A percentile compares a stretch with the other conserved stretches of the same genome.
Conservation (phyloP, 805 yeast genomes). For the Candida sonorensis region DNA sequence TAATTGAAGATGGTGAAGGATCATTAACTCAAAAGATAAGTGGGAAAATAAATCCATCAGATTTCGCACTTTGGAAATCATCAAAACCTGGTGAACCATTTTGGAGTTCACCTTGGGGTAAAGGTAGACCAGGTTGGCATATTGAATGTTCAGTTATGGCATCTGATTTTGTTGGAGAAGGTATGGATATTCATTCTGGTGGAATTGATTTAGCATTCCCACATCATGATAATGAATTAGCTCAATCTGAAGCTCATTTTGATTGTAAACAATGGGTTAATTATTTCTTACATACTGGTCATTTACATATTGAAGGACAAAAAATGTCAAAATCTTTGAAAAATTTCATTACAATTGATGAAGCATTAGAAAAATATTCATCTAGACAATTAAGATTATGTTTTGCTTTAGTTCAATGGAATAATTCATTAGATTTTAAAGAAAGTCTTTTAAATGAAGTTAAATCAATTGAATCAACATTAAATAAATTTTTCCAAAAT, state of each 20-base stretch:
- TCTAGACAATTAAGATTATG: slow-evolving; percentile 85
- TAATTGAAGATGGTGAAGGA: slow-evolving; percentile 94
- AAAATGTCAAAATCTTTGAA: slow-evolving; percentile 95
- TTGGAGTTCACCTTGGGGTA: slow-evolving; percentile 96
- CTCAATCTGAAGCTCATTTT: slow-evolving; percentile 91
- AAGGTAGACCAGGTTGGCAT: slow-evolving; percentile 99
- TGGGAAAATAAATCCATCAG: slow-evolving; percentile 69
- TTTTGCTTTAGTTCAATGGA: slow-evolving; percentile 91
- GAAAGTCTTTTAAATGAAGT: slow-evolving; percentile 74
- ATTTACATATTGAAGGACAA: slow-evolving; percentile 96
- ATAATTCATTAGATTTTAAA: slow-evolving; percentile 86
- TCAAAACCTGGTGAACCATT: slow-evolving; percentile 96
- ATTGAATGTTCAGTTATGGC: slow-evolving; percentile 99
- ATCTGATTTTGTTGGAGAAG: slow-evolving; percentile 71
- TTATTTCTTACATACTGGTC: slow-evolving; percentile 95
- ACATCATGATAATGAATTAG: slow-evolving; percentile 97
- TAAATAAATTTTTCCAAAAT: slow-evolving; percentile 78
- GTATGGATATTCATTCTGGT: slow-evolving; percentile 93
- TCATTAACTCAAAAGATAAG: slow-evolving; percentile 47
- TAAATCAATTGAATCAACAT: slow-evolving; percentile 61
- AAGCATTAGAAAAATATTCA: slow-evolving; percentile 66
- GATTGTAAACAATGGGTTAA: slow-evolving; percentile 94
- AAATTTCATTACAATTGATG: slow-evolving; percentile 90
- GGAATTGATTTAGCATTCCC: slow-evolving; percentile 98
- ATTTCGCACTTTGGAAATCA: slow-evolving; percentile 95